Percentiles rank a stretch among this genome's conserved stretches.
Evolutionary conservation across 2,329 filamentous ascomycete species (phyloP).

Genomic region (Hypoxylon sp.): DNA sequence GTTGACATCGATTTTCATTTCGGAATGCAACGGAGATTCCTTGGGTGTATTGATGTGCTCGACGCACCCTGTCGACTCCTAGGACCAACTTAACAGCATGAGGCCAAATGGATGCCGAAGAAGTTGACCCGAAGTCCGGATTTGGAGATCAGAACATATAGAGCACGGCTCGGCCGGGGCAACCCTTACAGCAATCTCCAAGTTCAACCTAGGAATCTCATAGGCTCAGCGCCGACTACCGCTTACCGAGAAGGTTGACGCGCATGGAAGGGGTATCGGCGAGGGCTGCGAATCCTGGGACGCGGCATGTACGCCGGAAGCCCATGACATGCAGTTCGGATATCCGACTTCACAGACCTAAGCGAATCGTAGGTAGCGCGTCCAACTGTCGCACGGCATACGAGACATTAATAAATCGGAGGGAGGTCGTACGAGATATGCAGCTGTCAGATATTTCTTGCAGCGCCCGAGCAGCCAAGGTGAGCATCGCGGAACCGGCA

Average conservation of each 20-base stretch:
- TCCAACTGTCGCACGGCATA: conserved; percentile 27
- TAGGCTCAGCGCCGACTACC: conserved; percentile 24
- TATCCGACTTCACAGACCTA: conserved; percentile 4
- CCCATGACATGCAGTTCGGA: conserved; percentile 22
- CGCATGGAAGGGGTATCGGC: conserved; percentile 18
- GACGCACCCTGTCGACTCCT: neutral
- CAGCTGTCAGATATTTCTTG: conserved; percentile 36
- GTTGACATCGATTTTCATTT: neutral
- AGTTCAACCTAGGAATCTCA: conserved; percentile 4
- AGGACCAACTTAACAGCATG: neutral
- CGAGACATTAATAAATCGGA: conserved; percentile 38
- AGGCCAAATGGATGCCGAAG: neutral
- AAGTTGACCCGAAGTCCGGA: conserved; percentile 10
- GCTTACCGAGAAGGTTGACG: conserved; percentile 31
- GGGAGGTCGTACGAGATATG: conserved; percentile 40
- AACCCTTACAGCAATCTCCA: neutral
- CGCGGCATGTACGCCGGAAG: conserved; percentile 15
- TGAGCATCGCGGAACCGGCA: conserved; percentile 10
- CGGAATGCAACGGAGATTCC: neutral
- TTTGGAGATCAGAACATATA: conserved; percentile 20
- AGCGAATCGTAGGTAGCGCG: neutral
- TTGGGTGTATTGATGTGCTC: neutral
- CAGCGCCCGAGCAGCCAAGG: neutral
- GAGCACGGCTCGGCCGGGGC: conserved; percentile 21
- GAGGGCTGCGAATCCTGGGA: conserved; percentile 6